Evolutionary conservation across 805 yeast species (phyloP), one percentile per base, ranked within the genome.

Genomic region (Blastobotrys attinorum): DNA sequence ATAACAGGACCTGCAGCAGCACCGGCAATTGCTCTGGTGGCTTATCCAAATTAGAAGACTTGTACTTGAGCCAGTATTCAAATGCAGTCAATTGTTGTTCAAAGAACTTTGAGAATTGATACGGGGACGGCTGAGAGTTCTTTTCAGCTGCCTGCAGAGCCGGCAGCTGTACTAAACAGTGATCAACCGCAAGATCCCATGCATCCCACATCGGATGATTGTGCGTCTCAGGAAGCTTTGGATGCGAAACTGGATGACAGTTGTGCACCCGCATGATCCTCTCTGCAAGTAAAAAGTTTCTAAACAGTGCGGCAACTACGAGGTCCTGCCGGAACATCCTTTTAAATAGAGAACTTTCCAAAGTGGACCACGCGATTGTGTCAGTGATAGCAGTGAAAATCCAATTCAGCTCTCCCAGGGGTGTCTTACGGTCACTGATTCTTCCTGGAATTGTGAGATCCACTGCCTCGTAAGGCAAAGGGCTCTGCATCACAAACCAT

Each of bases 321-420:
- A 90, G 68, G 61, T 92, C 98, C 61, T 90, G 98, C 59, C 98
- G 76, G 57, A 92, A 92, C 6, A 92, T 68, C 47, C 89, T 75
- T 57, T 89, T 90, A 69, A 92, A 92, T 23, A 92, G 65, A 0
- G 94, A 87, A 48, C 96, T 71, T 2, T 95, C 87, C 31, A 92
- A 65, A 2, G 89, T 77, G 0, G 96, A 86, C 97, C 97, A 92
- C 1, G 98, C 98, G 42, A 92, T 90, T 0, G 97, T 90, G 62
- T 92, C 98, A 2, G 97, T 90, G 32, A 92, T 87, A 2, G 98
- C 97, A 1, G 97, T 92, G 64, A 90, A 92, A 27, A 92, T 90
- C 97, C 97, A 92, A 61, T 87, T 88, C 43, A 92, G 71, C 60
- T 92, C 98, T 29, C 98, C 98, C 36, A 92, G 65, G 0, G 97